Conservation (phyloP, 139 green algal species). For the Medakamo hakoo region DNA sequence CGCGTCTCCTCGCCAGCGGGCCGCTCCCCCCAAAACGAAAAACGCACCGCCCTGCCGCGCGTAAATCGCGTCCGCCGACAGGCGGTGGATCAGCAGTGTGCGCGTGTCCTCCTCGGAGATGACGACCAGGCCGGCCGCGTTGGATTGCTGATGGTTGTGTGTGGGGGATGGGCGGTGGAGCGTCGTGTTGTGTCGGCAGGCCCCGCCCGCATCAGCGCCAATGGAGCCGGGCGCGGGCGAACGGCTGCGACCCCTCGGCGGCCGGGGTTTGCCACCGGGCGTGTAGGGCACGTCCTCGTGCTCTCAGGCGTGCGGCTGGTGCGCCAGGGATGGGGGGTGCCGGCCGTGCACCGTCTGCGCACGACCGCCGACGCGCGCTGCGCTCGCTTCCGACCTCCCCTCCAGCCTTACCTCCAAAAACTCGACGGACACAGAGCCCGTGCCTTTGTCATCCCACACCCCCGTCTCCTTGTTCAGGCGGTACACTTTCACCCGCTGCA, state of each 20-base stretch:
- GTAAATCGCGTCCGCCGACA: conserved; percentile 70
- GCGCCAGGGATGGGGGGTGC: too few relatives aligned
- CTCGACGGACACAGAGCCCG: conserved; percentile 71
- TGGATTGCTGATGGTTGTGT: conserved; percentile 47
- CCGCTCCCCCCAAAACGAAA: not conserved
- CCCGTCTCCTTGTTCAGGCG: conserved; percentile 56
- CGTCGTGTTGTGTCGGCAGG: not conserved
- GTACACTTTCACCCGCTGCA: conserved; percentile 86
- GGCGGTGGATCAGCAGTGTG: conserved; percentile 72
- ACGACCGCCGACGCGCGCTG: too few relatives aligned
- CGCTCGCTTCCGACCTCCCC: too few relatives aligned
- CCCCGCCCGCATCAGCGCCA: too few relatives aligned
- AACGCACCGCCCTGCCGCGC: conserved; percentile 48
- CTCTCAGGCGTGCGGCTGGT: too few relatives aligned
- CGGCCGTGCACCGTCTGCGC: too few relatives aligned
- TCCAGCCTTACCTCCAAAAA: conserved; percentile 58
- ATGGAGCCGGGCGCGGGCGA: too few relatives aligned
- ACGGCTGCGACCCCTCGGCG: too few relatives aligned
- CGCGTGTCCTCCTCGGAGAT: conserved; percentile 63
- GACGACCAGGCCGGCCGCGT: conserved; percentile 69
- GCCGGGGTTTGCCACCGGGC: too few relatives aligned
- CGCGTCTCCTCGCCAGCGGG: too few relatives aligned
- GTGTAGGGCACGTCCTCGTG: too few relatives aligned
- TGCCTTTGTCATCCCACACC: conserved; percentile 91
- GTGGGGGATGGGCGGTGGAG: not conserved